Evolutionary conservation across 2,329 filamentous ascomycete genomes (phyloP), one percentile per base, ranked within the genome.

Genomic region (Colletotrichum sp.): DNA sequence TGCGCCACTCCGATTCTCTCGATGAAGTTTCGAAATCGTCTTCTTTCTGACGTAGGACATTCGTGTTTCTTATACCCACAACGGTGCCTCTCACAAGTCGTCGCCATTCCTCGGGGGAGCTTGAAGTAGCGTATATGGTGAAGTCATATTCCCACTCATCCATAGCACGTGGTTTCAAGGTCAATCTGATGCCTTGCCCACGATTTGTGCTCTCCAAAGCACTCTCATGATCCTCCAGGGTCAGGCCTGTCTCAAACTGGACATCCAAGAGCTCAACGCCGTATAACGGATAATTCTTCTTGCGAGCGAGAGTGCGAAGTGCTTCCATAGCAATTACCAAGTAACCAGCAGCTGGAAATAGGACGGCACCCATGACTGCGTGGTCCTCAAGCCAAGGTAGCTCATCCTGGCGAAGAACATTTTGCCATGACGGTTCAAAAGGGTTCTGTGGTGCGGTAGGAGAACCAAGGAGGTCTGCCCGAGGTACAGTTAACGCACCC

Each of bases 381-480:
- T 87, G 87, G 75, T 87, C 85, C 65, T 85, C 80, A 13, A 85
- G 85, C 26, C 87, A 88, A 44, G 88, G 82, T 8, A 70, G 36
- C n/a, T 76, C 71, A 6, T 30, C 9, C 3, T 24, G 39, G 6
- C 59, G 49, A 2, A 74, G 26, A 4, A 70, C 49, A 6, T 74
- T 74, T 6, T 60, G 44, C 64, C 64, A 76, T 8, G 60, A 52
- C 30, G 75, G 75, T 7, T 44, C 44, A 15, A 62, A 76, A 8
- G 55, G 70, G 10, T 67, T 68, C 18, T 13, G 64, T 9, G 34
- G 71, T 18, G 13, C 7, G 44, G 24, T 32, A 9, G 36, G 64
- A 7, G 34, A 28, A n/a, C 75, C 75, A 15, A 77, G 71, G n/a
- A 77, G 75, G 34, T 74, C 71, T 18, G 63, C 57, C 1, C 76